phyloP scores from a whole-genome alignment of 2,329 filamentous ascomycete genomes.

The Triangularia setosa region DNA sequence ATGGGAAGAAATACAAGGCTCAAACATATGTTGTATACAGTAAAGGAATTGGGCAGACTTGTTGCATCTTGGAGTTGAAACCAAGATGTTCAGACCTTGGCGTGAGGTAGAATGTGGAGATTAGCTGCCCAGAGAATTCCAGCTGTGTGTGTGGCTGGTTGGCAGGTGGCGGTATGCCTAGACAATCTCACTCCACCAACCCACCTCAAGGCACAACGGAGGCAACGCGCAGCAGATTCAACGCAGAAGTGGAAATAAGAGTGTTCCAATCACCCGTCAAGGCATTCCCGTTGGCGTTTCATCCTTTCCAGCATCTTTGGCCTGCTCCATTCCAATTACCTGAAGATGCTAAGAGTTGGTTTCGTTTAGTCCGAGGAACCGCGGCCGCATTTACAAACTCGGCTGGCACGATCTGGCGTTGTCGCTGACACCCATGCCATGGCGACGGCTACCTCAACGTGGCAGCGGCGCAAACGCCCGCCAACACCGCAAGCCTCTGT shows the following conservation, averaged over 20 bases:
- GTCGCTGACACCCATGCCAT: not conserved
- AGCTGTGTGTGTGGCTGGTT: not conserved
- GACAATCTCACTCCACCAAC: not conserved
- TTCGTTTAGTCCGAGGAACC: not conserved
- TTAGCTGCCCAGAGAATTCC: not conserved
- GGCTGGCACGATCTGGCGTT: not conserved
- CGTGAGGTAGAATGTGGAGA: not conserved
- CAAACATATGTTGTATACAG: not conserved
- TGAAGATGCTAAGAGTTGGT: not conserved
- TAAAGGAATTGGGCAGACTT: not conserved
- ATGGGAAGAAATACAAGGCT: not conserved
- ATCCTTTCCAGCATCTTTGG: not conserved
- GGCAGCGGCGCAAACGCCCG: not conserved
- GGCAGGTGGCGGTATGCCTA: not conserved
- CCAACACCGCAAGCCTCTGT: not conserved
- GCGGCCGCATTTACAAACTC: not conserved
- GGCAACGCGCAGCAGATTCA: not conserved
- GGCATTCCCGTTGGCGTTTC: conserved; percentile 1
- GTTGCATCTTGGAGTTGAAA: not conserved
- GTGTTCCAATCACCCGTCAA: not conserved
- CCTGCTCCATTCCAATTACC: not conserved
- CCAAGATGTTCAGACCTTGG: not conserved
- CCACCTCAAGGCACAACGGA: not conserved
- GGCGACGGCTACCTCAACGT: not conserved
- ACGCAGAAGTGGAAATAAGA: not conserved